Conservation (phyloP, 1,284 basidiomycete genomes). For the Ganoderma sinense region DNA sequence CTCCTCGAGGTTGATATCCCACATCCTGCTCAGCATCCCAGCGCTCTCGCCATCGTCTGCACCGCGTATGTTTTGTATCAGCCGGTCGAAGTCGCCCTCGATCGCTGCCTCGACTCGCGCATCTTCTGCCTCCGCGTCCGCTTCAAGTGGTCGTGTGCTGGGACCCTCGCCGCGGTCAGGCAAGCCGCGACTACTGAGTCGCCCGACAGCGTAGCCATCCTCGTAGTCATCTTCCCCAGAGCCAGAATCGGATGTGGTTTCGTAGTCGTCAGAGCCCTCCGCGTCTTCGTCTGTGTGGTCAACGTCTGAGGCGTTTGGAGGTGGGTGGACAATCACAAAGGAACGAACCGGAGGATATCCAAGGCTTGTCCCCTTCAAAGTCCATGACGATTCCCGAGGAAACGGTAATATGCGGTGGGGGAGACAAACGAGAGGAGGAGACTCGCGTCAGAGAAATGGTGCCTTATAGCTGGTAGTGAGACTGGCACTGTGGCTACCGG, state of each 20-base stretch:
- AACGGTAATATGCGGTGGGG: neutral
- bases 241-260: constrained; percentile 19
- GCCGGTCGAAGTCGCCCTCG: constrained; percentile 52
- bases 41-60: constrained; percentile 54
- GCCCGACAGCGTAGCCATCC: neutral
- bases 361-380: neutral
- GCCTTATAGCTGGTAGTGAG: too few species aligned
- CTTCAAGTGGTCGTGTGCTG: neutral
- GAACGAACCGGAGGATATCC: neutral
- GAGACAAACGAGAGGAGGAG: neutral
- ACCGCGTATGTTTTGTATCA: constrained; percentile 67
- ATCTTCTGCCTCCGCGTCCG: constrained; percentile 21
- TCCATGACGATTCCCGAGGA: neutral
- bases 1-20: constrained; percentile 74
- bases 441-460: too few species aligned
- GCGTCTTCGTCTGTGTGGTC: constrained; percentile 23
- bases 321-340: neutral
- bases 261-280: constrained; percentile 22
- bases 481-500: too few species aligned
- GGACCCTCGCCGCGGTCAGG: neutral
- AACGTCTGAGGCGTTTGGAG: neutral
- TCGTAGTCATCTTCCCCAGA: constrained; percentile 8
- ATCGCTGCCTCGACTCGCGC: constrained; percentile 36
- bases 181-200: neutral
- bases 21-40: constrained; percentile 63